A percentile compares a stretch with the other conserved stretches of the same genome.
Evolutionary conservation across 345 rosid genomes (phyloP).

Genomic region (Boechera divaricarpa): DNA sequence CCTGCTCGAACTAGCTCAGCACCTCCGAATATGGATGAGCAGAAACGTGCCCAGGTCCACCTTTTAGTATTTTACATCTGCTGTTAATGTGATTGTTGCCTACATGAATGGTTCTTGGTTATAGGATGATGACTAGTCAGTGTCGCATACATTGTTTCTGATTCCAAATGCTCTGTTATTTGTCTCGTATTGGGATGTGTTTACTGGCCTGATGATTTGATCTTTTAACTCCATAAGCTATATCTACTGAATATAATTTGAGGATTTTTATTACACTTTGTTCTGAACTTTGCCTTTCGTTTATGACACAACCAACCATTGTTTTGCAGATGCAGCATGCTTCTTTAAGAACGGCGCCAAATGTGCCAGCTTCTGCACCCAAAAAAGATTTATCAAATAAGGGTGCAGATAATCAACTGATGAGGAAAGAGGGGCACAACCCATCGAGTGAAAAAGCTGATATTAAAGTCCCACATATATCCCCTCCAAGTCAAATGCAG

Average conservation of each 20-base stretch:
- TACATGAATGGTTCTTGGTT: slow-evolving; percentile 10
- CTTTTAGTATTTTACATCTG: slow-evolving; percentile 23
- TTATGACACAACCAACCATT: slow-evolving; percentile 30
- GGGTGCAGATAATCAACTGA: slow-evolving; percentile 58
- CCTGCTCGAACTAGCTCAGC: slow-evolving; percentile 98
- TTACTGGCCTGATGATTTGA: not conserved
- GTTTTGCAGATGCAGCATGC: slow-evolving; percentile 76
- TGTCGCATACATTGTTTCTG: slow-evolving; percentile 20
- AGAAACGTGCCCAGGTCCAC: slow-evolving; percentile 85
- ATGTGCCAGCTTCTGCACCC: slow-evolving; percentile 62
- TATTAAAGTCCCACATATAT: slow-evolving; percentile 54
- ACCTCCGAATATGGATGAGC: slow-evolving; percentile 98
- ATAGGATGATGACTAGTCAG: slow-evolving; percentile 14
- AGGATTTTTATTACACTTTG: slow-evolving; percentile 14
- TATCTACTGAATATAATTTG: slow-evolving; percentile 2
- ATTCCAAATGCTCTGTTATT: slow-evolving; percentile 15
- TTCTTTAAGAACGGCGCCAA: slow-evolving; percentile 54
- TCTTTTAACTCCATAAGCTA: not conserved
- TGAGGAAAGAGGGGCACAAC: slow-evolving; percentile 53
- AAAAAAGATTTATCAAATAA: slow-evolving; percentile 60
- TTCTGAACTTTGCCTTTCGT: slow-evolving; percentile 4
- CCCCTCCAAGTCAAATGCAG: slow-evolving; percentile 56
- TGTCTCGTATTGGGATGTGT: slow-evolving; percentile 17
- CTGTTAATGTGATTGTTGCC: slow-evolving; percentile 17
- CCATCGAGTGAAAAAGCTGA: slow-evolving; percentile 61